Evolutionary conservation across 164 flowering plant species (phyloP).

Genomic region (Aristolochia californica): DNA sequence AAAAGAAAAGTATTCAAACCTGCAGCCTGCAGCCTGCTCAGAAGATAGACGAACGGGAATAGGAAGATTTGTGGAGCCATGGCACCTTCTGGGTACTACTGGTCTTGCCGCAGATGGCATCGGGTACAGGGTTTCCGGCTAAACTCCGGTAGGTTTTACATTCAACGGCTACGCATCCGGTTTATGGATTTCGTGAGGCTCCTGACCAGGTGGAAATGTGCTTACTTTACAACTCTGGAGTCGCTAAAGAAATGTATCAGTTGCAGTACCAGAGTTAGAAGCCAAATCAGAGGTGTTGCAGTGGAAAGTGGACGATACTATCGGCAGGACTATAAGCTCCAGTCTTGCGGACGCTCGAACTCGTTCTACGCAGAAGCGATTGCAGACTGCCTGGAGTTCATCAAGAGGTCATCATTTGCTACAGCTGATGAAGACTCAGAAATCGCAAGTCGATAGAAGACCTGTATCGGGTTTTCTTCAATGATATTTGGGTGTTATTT

Average conservation of each 20-base stretch:
- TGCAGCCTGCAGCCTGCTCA: neutral
- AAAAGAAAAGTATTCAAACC: neutral
- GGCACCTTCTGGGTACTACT: constrained; percentile 5
- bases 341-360: constrained; percentile 35
- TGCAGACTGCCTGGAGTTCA: constrained; percentile 74
- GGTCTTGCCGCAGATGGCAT: constrained; percentile 6
- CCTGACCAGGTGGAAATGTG: constrained; percentile 23
- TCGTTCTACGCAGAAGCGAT: constrained; percentile 71
- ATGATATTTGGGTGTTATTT: neutral
- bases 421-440: constrained; percentile 16
- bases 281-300: neutral
- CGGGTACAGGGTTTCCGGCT: constrained; percentile 22
- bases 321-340: constrained; percentile 10
- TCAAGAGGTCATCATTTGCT: constrained; percentile 35
- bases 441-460: neutral
- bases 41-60: too few species aligned
- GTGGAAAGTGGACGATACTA: neutral
- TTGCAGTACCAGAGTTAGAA: constrained; percentile 2
- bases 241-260: constrained; percentile 12
- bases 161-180: constrained; percentile 24
- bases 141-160: constrained; percentile 25
- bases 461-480: neutral
- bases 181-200: constrained; percentile 26
- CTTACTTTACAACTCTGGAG: constrained; percentile 19
- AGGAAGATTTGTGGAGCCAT: too few species aligned